Evolutionary conservation across 768 basidiomycete genomes (phyloP).

Genomic region (Udeniomyces megalosporus): DNA sequence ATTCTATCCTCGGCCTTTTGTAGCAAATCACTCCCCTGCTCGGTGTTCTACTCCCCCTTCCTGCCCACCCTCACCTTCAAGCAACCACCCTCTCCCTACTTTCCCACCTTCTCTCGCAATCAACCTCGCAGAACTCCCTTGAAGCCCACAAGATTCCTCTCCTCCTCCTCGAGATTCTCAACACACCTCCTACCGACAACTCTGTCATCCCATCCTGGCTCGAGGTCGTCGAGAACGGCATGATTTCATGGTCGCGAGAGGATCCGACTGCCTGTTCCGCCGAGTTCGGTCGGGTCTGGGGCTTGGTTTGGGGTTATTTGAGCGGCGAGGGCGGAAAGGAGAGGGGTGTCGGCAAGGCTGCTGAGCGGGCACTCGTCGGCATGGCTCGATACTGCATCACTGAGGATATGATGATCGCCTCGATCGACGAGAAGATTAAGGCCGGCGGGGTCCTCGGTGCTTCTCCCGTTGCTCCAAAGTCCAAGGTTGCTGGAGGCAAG

Average conservation of each 20-base stretch:
- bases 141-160: slow-evolving; percentile 31
- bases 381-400: slow-evolving; percentile 56
- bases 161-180: slow-evolving; percentile 51
- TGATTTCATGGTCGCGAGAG: slow-evolving; percentile 45
- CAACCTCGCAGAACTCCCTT: slow-evolving; percentile 20
- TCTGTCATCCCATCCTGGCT: slow-evolving; percentile 63
- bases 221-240: slow-evolving; percentile 52
- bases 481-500: neutral
- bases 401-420: slow-evolving; percentile 38
- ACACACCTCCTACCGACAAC: slow-evolving; percentile 52
- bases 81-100: slow-evolving; percentile 74
- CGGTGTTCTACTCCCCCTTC: slow-evolving; percentile 56
- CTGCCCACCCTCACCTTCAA: slow-evolving; percentile 64
- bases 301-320: slow-evolving; percentile 40
- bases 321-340: slow-evolving; percentile 9
- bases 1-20: too few relatives aligned
- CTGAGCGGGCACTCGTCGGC: slow-evolving; percentile 24
- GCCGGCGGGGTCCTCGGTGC: neutral
- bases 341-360: slow-evolving; percentile 24
- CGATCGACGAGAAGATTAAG: slow-evolving; percentile 19
- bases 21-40: slow-evolving; percentile 60
- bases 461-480: neutral
- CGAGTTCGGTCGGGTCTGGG: slow-evolving; percentile 55
- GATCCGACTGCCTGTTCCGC: slow-evolving; percentile 39
- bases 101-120: slow-evolving; percentile 52